These are phyloP conservation scores for Podospora comata DNA, from an alignment of 495 filamentous ascomycete species.

Conservation along the genomic window DNA sequence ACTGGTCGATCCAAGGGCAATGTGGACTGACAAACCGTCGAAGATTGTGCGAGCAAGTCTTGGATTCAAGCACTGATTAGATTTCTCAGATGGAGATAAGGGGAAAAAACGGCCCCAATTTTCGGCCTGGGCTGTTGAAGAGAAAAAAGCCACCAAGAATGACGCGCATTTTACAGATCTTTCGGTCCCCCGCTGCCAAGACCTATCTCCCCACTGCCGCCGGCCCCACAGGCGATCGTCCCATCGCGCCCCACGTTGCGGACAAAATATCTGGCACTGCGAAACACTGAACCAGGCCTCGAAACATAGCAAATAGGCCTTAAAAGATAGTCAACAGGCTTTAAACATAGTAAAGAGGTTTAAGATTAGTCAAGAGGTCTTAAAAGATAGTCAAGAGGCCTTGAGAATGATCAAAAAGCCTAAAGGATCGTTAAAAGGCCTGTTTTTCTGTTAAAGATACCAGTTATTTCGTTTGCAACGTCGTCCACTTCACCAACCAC, in stretches of 20 bases:
- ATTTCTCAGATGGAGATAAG: conserved; percentile 8
- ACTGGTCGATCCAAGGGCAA: background rate
- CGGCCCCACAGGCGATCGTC: background rate
- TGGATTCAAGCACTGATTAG: background rate
- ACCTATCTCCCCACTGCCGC: background rate
- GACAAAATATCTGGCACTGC: too few species aligned
- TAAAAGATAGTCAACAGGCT: too few species aligned
- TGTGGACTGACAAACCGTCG: background rate
- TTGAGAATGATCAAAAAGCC: too few species aligned
- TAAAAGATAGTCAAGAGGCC: background rate
- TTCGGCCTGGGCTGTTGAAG: background rate
- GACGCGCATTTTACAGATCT: conserved; percentile 18
- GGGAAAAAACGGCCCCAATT: conserved; percentile 19
- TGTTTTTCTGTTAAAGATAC: too few species aligned
- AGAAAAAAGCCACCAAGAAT: conserved; percentile 11
- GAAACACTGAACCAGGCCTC: too few species aligned
- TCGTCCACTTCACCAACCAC: background rate
- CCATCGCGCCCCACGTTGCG: background rate
- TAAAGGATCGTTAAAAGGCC: too few species aligned
- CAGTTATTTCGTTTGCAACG: too few species aligned
- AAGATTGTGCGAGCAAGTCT: background rate
- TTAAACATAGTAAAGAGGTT: too few species aligned
- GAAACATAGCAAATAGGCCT: too few species aligned
- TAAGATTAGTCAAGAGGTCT: too few species aligned
- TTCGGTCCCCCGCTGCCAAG: conserved; percentile 8